phyloP scores from a whole-genome alignment of 176 grass and related monocot genomes.

The Olyra latifolia region DNA sequence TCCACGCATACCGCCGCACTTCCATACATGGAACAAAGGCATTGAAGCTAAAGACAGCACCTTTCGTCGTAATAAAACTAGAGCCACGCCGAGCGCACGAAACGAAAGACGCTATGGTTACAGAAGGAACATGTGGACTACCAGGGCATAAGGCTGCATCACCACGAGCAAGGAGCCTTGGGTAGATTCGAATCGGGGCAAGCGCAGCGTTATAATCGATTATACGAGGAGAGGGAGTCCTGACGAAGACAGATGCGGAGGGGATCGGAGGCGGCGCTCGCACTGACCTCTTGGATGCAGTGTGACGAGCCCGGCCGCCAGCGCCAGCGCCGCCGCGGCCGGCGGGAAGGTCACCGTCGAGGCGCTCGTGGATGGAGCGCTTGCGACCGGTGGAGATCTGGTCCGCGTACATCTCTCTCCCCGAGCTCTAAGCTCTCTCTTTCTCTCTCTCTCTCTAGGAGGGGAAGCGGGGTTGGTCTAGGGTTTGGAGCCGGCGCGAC shows the following conservation, averaged over 20 bases:
- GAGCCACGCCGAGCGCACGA: neutral
- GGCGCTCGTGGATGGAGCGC: conserved; percentile 56
- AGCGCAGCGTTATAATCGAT: neutral
- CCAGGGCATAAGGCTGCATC: neutral
- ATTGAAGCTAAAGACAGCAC: conserved; percentile 8
- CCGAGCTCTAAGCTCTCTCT: too few species aligned
- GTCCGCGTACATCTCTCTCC: conserved; percentile 53
- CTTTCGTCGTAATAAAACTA: conserved; percentile 14
- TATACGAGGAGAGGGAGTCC: neutral
- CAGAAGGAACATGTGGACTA: neutral
- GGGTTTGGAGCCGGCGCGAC: conserved; percentile 38
- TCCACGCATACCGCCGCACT: neutral
- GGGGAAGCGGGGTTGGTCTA: conserved; percentile 7
- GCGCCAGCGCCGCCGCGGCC: conserved; percentile 22
- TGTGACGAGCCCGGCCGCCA: conserved; percentile 31
- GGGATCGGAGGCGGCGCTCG: neutral
- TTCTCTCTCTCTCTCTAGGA: neutral
- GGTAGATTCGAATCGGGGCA: conserved; percentile 31
- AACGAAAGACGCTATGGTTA: neutral
- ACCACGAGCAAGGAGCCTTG: neutral
- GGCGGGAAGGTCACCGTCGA: conserved; percentile 40
- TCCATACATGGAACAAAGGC: neutral
- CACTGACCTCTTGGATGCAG: conserved; percentile 48
- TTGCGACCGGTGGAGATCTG: conserved; percentile 59
- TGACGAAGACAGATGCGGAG: neutral